These are phyloP conservation scores for Arabidopsis lyrata DNA, from an alignment of 441 rosid species.

Conservation along the genomic window DNA sequence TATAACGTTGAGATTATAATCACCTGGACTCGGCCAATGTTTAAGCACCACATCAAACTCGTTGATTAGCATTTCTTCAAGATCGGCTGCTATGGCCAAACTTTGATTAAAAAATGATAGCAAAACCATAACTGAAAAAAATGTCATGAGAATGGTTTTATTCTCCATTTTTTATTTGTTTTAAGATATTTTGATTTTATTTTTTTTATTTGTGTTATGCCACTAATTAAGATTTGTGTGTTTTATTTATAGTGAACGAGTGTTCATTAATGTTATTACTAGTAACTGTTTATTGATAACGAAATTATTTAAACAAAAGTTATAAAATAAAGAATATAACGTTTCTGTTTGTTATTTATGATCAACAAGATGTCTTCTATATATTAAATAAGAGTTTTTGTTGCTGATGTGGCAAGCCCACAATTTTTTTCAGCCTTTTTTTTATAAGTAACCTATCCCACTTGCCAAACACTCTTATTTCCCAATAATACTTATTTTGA, in stretches of 20 bases:
- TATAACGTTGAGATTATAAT: conserved; percentile 12
- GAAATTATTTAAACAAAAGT: too few relatives aligned
- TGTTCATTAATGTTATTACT: not conserved
- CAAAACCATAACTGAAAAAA: conserved; percentile 14
- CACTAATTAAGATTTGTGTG: not conserved
- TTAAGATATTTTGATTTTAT: not conserved
- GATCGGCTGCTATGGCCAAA: conserved; percentile 24
- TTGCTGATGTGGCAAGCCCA: too few relatives aligned
- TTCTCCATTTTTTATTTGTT: conserved; percentile 16
- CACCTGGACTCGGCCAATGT: not conserved
- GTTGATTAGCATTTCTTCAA: not conserved
- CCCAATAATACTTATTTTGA: too few relatives aligned
- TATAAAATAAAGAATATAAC: not conserved
- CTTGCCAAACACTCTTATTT: too few relatives aligned
- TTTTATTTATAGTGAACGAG: not conserved
- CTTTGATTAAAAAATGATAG: conserved; percentile 3
- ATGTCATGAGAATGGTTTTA: conserved; percentile 2
- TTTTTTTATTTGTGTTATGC: not conserved
- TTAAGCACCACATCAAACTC: not conserved
- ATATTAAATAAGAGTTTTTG: too few relatives aligned
- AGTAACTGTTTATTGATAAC: not conserved
- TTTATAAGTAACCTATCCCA: too few relatives aligned
- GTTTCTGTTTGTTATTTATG: not conserved
- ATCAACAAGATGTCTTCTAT: not conserved
- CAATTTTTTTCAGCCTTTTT: too few relatives aligned